Evolutionary conservation across 2,329 filamentous ascomycete genomes (phyloP).

Genomic region (Aspergillus fumigatus): DNA sequence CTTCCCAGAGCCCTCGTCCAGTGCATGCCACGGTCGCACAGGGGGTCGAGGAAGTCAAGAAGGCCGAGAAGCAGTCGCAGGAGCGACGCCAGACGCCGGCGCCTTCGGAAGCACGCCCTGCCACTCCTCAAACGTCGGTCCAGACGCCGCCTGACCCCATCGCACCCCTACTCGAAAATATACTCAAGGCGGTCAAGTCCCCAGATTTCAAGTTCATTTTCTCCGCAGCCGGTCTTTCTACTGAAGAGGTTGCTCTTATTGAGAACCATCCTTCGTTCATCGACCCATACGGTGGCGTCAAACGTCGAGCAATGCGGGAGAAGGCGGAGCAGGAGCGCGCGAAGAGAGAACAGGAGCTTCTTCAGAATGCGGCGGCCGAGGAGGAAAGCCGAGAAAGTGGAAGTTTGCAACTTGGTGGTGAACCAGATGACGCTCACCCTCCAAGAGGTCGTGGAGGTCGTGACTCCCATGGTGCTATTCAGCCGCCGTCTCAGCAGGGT

Average conservation of each 20-base stretch:
- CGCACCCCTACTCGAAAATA: conserved; percentile 32
- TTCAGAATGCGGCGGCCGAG: conserved; percentile 48
- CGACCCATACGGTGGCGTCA: conserved; percentile 75
- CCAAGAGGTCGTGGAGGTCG: conserved; percentile 44
- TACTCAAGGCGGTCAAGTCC: conserved; percentile 46
- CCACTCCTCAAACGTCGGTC: conserved; percentile 13
- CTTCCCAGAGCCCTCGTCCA: conserved; percentile 73
- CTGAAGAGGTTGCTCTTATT: conserved; percentile 50
- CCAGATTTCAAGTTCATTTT: conserved; percentile 53
- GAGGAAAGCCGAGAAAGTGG: conserved; percentile 79
- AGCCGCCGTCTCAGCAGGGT: conserved; percentile 70
- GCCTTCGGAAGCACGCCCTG: conserved; percentile 17
- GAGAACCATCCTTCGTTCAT: conserved; percentile 70
- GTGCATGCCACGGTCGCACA: conserved; percentile 42
- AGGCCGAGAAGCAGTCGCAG: conserved; percentile 29
- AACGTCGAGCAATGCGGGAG: conserved; percentile 71
- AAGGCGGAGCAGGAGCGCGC: conserved; percentile 60
- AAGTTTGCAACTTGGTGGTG: conserved; percentile 84
- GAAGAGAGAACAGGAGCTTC: conserved; percentile 51
- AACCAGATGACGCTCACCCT: conserved; percentile 75
- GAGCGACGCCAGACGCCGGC: conserved; percentile 24
- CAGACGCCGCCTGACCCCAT: conserved; percentile 20
- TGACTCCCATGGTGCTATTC: conserved; percentile 62
- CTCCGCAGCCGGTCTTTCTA: conserved; percentile 41
- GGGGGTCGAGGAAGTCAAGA: conserved; percentile 32